Base-by-base conservation (phyloP, 306 rosid genomes). In the Crotalaria pallida region DNA sequence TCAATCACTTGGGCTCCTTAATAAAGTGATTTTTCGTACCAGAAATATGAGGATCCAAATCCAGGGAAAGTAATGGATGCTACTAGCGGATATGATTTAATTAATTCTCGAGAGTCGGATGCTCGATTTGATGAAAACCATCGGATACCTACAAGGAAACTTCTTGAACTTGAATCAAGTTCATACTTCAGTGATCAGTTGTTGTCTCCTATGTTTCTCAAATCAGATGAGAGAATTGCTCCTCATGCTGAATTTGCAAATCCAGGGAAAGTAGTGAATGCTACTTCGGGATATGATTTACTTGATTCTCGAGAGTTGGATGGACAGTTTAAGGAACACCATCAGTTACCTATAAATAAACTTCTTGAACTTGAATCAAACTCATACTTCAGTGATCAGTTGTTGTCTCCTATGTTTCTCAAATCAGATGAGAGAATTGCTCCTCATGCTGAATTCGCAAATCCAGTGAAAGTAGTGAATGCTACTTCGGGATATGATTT, bases 331-430 rank as follows among this genome's bases (percentile, higher is more conserved):
- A 71, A 70, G 64, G 80, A 86, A 45, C 60, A 71, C 78, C 50
- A 49, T 69, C 61, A 44, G 57, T 52, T 75, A 5, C 88, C 80
- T 64, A 16, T 34, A 29, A 81, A 55, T 48, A 78, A 69, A 40
- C 73, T 60, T 57, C 74, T 69, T 70, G 86, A 81, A 69, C 71
- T 58, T 51, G 85, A 79, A 59, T 29, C 72, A 43, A 86, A 66
- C 31, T 73, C 85, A 61, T 59, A 72, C 65, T 52, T 67, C 40
- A 74, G 48, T 38, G 78, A 88, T 79, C 45, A 29, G 19, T 58
- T 29, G 60, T 18, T 84, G 38, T 70, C 86, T 73, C 77, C 81
- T 69, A 23, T 23, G 78, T 67, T 77, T 55, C 78, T 64, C 22
- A 67, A 68, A 71, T 75, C 81, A 27, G 57, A 53, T 49, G 88